Conservation (phyloP, 2,329 filamentous ascomycete genomes). For the Grosmannia serpens region DNA sequence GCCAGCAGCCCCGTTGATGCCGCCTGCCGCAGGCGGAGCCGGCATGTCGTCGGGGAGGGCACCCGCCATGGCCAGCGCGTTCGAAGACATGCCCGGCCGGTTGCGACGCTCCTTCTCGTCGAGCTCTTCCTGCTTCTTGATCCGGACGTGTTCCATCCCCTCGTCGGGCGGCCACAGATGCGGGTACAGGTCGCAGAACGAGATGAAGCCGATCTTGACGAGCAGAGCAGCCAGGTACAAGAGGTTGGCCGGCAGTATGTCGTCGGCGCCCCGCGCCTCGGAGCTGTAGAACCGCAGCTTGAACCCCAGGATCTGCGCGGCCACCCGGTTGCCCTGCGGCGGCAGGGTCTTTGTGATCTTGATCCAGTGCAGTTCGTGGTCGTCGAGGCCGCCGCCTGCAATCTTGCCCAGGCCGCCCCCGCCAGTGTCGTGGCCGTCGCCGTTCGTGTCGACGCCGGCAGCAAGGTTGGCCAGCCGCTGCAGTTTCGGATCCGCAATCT, state of each 20-base stretch:
- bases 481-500: constrained; percentile 48
- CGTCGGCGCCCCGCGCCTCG: constrained; percentile 55
- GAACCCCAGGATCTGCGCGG: constrained; percentile 90
- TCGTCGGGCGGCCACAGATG: constrained; percentile 82
- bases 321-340: constrained; percentile 76
- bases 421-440: constrained; percentile 24
- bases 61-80: constrained; percentile 78
- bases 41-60: constrained; percentile 74
- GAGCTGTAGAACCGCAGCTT: constrained; percentile 94
- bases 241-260: constrained; percentile 80
- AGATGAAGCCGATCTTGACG: constrained; percentile 96
- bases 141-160: constrained; percentile 63
- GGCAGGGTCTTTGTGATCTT: constrained; percentile 69
- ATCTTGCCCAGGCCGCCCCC: constrained; percentile 30
- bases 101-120: constrained; percentile 64
- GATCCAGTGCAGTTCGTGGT: constrained; percentile 61
- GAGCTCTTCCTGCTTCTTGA: constrained; percentile 61
- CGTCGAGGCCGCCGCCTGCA: constrained; percentile 33
- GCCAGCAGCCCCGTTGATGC: constrained; percentile 9
- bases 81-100: constrained; percentile 60
- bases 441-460: neutral
- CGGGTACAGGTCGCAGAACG: constrained; percentile 77
- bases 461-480: constrained; percentile 27
- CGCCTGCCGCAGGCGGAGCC: constrained; percentile 1
- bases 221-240: constrained; percentile 85